Evolutionary conservation across 805 yeast species (phyloP).

Genomic region (Maudiozyma serrabonitensis): DNA sequence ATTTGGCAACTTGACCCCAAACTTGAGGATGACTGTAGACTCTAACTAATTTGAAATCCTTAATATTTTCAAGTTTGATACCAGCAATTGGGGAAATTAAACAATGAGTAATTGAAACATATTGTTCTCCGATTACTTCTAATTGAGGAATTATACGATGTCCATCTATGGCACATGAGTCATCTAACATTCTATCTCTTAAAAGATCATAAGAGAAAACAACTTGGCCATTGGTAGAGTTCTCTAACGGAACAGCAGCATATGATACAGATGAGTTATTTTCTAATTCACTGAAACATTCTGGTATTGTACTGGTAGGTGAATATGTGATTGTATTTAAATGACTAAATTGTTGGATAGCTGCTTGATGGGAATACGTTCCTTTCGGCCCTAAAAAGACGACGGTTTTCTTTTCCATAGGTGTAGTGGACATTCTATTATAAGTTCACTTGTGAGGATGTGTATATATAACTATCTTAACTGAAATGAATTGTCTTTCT

Average conservation of each 20-base stretch:
- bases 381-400: slow-evolving; percentile 87
- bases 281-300: slow-evolving; percentile 53
- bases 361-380: slow-evolving; percentile 85
- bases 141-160: slow-evolving; percentile 32
- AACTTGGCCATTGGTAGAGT: slow-evolving; percentile 92
- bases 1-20: slow-evolving; percentile 81
- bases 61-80: slow-evolving; percentile 11
- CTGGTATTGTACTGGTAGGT: slow-evolving; percentile 34
- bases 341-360: slow-evolving; percentile 44
- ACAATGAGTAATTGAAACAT: slow-evolving; percentile 75
- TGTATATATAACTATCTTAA: too few relatives aligned
- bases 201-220: slow-evolving; percentile 74
- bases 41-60: slow-evolving; percentile 34
- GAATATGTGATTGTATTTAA: slow-evolving; percentile 19
- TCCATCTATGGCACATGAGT: background rate
- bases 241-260: slow-evolving; percentile 84
- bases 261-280: slow-evolving; percentile 40
- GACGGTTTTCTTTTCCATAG: slow-evolving; percentile 30
- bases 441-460: too few relatives aligned
- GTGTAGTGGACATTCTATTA: too few relatives aligned
- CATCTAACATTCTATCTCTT: slow-evolving; percentile 44
- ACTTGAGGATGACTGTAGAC: slow-evolving; percentile 95
- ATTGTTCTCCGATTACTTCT: slow-evolving; percentile 63
- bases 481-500: too few relatives aligned
- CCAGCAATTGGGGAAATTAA: slow-evolving; percentile 36